phyloP scores from a whole-genome alignment of 2,329 filamentous ascomycete species.

The Emmonsiellopsis sp. region DNA sequence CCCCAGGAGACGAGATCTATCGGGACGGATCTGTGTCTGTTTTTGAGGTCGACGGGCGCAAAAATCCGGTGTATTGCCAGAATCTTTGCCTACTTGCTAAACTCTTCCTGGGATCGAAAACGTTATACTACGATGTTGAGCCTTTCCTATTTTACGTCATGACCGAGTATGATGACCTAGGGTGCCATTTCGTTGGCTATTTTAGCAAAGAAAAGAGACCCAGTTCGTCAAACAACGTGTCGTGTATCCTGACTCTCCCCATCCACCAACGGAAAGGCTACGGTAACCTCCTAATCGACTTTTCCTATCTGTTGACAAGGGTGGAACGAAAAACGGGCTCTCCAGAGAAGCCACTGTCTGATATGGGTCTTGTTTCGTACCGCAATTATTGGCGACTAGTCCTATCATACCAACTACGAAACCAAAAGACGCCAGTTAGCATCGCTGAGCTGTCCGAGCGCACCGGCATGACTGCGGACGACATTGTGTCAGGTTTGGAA shows the following conservation, averaged over 20 bases:
- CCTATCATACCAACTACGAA: slow-evolving; percentile 72
- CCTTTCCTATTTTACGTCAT: slow-evolving; percentile 98
- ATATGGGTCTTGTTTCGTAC: slow-evolving; percentile 96
- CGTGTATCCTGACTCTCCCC: slow-evolving; percentile 88
- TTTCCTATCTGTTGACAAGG: slow-evolving; percentile 90
- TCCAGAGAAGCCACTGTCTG: slow-evolving; percentile 91
- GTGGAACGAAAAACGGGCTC: slow-evolving; percentile 92
- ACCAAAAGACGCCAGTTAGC: slow-evolving; percentile 48
- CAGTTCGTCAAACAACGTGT: slow-evolving; percentile 93
- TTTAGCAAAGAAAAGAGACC: slow-evolving; percentile 98
- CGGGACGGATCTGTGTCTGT: slow-evolving; percentile 89
- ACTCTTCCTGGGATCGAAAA: slow-evolving; percentile 96
- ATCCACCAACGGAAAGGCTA: slow-evolving; percentile 97
- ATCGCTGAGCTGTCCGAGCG: slow-evolving; percentile 59
- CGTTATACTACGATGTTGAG: slow-evolving; percentile 98
- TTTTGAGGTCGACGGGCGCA: slow-evolving; percentile 91
- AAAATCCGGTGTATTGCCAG: slow-evolving; percentile 92
- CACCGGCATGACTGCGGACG: slow-evolving; percentile 91
- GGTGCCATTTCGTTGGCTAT: slow-evolving; percentile 95
- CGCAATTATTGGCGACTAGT: slow-evolving; percentile 93
- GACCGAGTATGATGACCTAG: slow-evolving; percentile 78
- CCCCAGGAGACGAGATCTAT: slow-evolving; percentile 96
- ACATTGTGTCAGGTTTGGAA: slow-evolving; percentile 89
- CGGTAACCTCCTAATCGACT: slow-evolving; percentile 92
- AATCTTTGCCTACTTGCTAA: slow-evolving; percentile 92